Evolutionary conservation across 2,329 filamentous ascomycete species (phyloP).

Genomic region (Fusarium nematophilum): DNA sequence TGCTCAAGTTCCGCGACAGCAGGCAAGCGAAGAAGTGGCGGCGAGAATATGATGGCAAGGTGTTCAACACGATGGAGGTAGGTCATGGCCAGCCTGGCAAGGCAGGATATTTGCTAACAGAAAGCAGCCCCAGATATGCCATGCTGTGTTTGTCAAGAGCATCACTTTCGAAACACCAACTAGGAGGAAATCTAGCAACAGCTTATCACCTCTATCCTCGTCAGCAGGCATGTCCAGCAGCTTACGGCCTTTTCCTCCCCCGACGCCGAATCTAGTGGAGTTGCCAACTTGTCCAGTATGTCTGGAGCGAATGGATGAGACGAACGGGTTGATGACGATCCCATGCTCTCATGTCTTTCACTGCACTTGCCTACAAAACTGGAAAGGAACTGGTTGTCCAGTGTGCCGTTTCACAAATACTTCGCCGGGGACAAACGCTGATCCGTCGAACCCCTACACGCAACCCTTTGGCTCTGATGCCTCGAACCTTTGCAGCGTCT

Average conservation of each 20-base stretch:
- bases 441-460: slow-evolving; percentile 61
- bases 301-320: slow-evolving; percentile 97
- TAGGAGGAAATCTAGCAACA: slow-evolving; percentile 58
- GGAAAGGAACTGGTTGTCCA: slow-evolving; percentile 93
- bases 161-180: slow-evolving; percentile 82
- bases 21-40: slow-evolving; percentile 83
- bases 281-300: slow-evolving; percentile 96
- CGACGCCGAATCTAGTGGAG: slow-evolving; percentile 87
- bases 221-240: slow-evolving; percentile 56
- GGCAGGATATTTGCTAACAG: slow-evolving; percentile 25
- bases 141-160: slow-evolving; percentile 93
- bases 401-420: slow-evolving; percentile 88
- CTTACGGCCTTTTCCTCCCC: slow-evolving; percentile 70
- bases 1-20: slow-evolving; percentile 90
- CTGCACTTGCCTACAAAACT: slow-evolving; percentile 94
- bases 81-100: slow-evolving; percentile 14
- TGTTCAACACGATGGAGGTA: slow-evolving; percentile 93
- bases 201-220: slow-evolving; percentile 68
- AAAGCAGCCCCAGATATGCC: slow-evolving; percentile 86
- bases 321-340: slow-evolving; percentile 92
- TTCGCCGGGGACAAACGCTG: slow-evolving; percentile 49
- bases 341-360: slow-evolving; percentile 98
- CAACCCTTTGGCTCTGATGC: slow-evolving; percentile 68
- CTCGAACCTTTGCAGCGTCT: slow-evolving; percentile 82
- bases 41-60: slow-evolving; percentile 88